These are phyloP conservation scores for Endothia cerciana DNA, from an alignment of 2,329 filamentous ascomycete species.

Conservation along the genomic window DNA sequence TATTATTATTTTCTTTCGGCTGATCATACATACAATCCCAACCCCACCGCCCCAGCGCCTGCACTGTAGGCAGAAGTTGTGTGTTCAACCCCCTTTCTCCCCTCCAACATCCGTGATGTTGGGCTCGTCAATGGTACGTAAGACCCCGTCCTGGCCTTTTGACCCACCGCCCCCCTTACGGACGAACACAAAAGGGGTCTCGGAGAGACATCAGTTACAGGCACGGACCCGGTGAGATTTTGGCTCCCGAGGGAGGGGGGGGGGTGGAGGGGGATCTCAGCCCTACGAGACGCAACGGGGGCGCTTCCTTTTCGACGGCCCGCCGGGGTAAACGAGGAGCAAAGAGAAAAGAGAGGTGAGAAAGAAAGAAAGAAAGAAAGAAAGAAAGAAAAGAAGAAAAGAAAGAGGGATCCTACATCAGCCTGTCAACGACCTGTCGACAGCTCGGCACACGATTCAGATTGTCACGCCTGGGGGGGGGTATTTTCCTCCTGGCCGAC, in stretches of 20 bases:
- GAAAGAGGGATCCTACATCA: background rate
- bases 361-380: background rate
- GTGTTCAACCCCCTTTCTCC: too few species aligned
- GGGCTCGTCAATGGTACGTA: too few species aligned
- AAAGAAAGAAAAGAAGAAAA: background rate
- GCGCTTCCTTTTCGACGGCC: background rate
- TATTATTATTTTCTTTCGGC: too few species aligned
- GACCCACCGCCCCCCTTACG: too few species aligned
- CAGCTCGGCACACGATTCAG: background rate
- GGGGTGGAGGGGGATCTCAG: slow-evolving; percentile 6
- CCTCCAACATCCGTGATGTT: too few species aligned
- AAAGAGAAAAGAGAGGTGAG: background rate
- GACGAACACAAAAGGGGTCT: background rate
- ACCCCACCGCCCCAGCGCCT: too few species aligned
- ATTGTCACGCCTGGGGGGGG: background rate
- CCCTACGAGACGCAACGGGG: slow-evolving; percentile 11
- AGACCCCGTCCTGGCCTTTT: too few species aligned
- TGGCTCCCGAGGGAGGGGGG: background rate
- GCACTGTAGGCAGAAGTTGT: too few species aligned
- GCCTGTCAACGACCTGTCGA: background rate
- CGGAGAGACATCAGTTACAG: background rate
- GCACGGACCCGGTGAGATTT: slow-evolving; percentile 16
- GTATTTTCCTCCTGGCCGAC: background rate
- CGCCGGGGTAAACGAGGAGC: background rate
- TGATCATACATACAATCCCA: too few species aligned